Conservation (phyloP, 441 rosid species). For the Populus hybrid region DNA sequence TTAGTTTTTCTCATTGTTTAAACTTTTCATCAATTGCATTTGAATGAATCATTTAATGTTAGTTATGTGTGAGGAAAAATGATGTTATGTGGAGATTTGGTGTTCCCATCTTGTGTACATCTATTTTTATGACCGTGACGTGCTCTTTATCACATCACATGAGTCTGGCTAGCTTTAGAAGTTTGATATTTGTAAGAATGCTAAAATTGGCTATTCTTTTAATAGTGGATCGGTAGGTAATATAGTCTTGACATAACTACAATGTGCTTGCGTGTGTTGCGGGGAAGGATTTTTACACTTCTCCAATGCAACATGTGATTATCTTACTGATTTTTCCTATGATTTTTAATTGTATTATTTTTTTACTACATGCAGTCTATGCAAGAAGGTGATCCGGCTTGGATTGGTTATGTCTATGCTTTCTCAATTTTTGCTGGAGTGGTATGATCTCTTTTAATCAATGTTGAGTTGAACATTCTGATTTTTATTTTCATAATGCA, state of each 20-base stretch:
- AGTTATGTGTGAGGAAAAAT: not conserved
- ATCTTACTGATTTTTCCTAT: not conserved
- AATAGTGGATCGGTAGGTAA: not conserved
- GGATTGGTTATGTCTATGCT: slow-evolving; percentile 94
- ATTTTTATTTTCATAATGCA: not conserved
- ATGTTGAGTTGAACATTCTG: not conserved
- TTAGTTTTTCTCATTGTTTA: not conserved
- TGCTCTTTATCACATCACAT: slow-evolving; percentile 1
- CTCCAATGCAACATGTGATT: slow-evolving; percentile 4
- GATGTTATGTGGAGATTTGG: not conserved
- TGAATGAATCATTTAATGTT: not conserved
- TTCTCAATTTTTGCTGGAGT: slow-evolving; percentile 88
- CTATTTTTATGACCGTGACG: not conserved
- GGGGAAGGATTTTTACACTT: not conserved
- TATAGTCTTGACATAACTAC: not conserved
- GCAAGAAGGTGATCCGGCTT: slow-evolving; percentile 95
- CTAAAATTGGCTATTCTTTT: not conserved
- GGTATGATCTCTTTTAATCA: slow-evolving; percentile 48
- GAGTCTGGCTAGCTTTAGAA: not conserved
- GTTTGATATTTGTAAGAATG: not conserved
- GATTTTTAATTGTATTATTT: slow-evolving; percentile 14
- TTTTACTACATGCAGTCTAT: slow-evolving; percentile 72
- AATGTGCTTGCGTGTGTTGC: not conserved
- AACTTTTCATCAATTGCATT: not conserved
- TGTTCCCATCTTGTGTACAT: not conserved